Percentiles rank a stretch among this genome's conserved stretches.
Evolutionary conservation across 139 green algal genomes (phyloP).

Genomic region (Chlamydomonas incerta): DNA sequence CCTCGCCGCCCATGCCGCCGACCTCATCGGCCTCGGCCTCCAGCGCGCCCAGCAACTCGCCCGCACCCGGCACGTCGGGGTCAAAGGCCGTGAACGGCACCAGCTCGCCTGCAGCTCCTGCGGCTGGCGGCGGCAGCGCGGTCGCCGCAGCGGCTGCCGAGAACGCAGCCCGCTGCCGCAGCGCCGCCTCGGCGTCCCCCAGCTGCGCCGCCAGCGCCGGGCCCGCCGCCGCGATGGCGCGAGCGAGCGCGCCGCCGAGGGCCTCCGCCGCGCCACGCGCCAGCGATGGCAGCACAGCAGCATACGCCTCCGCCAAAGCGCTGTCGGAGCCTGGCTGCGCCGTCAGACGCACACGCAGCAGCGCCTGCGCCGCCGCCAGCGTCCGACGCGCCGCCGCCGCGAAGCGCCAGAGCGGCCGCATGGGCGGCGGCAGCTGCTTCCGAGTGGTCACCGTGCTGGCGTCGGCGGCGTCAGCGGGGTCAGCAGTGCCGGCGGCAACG

Average conservation of each 20-base stretch:
- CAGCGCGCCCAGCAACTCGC: conserved; percentile 36
- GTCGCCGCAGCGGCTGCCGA: too few relatives aligned
- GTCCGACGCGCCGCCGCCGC: background rate
- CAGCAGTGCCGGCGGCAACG: background rate
- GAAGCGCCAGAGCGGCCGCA: conserved; percentile 26
- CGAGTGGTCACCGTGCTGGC: too few relatives aligned
- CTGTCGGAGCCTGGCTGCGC: conserved; percentile 6
- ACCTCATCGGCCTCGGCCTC: background rate
- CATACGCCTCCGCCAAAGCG: conserved; percentile 11
- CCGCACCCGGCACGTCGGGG: background rate
- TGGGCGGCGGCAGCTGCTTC: background rate
- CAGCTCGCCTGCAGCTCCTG: conserved; percentile 6
- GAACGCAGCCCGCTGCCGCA: too few relatives aligned
- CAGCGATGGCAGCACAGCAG: background rate
- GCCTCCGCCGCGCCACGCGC: background rate
- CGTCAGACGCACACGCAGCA: background rate
- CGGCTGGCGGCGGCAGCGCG: too few relatives aligned
- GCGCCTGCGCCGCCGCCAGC: background rate
- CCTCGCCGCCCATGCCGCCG: background rate
- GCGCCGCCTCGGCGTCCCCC: background rate
- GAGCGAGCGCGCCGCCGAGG: too few relatives aligned
- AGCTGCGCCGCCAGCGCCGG: background rate
- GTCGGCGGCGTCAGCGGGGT: background rate
- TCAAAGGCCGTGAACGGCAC: conserved; percentile 61
- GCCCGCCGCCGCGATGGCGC: too few relatives aligned